Conservation (phyloP, 257 asterid species). For the Mentha longifolia region DNA sequence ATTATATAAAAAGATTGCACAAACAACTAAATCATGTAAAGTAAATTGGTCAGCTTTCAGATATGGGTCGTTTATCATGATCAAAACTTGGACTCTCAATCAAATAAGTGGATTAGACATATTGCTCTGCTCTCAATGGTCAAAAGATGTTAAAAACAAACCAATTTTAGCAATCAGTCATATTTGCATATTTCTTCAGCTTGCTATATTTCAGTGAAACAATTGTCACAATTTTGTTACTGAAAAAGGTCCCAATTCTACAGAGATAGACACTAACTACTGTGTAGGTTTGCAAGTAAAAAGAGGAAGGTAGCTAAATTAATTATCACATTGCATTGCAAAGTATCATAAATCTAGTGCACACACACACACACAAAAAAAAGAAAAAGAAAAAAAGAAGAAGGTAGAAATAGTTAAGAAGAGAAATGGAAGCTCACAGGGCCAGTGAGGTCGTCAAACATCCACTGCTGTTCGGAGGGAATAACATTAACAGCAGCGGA, state of each 20-base stretch:
- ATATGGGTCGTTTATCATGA: not conserved
- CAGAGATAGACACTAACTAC: not conserved
- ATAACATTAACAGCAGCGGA: slow-evolving; percentile 45
- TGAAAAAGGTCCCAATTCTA: not conserved
- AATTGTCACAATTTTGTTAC: not conserved
- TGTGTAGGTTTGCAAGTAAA: not conserved
- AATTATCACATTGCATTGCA: not conserved
- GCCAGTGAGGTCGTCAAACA: slow-evolving; percentile 79
- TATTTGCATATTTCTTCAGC: not conserved
- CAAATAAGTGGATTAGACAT: not conserved
- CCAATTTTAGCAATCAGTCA: not conserved
- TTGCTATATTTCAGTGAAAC: not conserved
- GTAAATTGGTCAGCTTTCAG: not conserved
- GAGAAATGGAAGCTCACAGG: slow-evolving; percentile 46
- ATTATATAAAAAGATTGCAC: not conserved
- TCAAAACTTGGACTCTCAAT: not conserved
- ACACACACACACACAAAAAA: not conserved
- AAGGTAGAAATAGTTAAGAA: too few relatives aligned
- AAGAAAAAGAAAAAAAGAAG: not conserved
- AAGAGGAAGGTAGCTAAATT: not conserved
- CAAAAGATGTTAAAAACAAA: not conserved
- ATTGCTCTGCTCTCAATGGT: slow-evolving; percentile 4
- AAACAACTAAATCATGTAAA: not conserved
- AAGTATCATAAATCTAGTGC: not conserved
- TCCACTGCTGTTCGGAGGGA: slow-evolving; percentile 79